These are phyloP conservation scores for Centrapalus pauciflorus DNA, from an alignment of 129 eudicot genomes.

Conservation along the genomic window DNA sequence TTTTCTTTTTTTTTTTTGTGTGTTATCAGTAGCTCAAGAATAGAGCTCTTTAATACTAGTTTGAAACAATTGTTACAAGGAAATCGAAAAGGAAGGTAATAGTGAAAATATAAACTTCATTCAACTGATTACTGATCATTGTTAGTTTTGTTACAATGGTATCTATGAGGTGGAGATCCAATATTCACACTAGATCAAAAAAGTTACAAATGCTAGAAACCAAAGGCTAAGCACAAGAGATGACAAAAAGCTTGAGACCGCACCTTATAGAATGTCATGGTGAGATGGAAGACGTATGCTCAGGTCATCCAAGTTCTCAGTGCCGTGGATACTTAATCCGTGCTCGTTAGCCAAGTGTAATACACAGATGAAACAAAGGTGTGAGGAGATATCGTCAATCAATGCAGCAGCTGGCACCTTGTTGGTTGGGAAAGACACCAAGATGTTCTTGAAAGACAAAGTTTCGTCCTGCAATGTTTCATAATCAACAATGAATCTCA, in stretches of 20 bases:
- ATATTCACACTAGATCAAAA: background rate
- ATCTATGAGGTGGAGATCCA: background rate
- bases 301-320: conserved; percentile 51
- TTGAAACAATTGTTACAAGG: background rate
- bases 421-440: conserved; percentile 42
- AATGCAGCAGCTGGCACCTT: conserved; percentile 44
- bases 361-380: conserved; percentile 69
- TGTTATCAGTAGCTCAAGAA: conserved; percentile 9
- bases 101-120: background rate
- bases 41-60: conserved; percentile 2
- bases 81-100: background rate
- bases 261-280: background rate
- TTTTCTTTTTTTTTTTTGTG: too few species aligned
- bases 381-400: conserved; percentile 54
- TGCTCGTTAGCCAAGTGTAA: conserved; percentile 78
- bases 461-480: conserved; percentile 34
- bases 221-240: conserved; percentile 17
- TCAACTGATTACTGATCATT: conserved; percentile 1
- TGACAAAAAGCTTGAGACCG: background rate
- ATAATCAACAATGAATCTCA: background rate
- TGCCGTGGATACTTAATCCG: conserved; percentile 51
- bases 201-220: background rate
- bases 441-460: conserved; percentile 50
- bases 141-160: background rate
- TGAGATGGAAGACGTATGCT: conserved; percentile 36